Conservation (phyloP, 1,284 basidiomycete species). For the Phylloboletellus chloephorus region DNA sequence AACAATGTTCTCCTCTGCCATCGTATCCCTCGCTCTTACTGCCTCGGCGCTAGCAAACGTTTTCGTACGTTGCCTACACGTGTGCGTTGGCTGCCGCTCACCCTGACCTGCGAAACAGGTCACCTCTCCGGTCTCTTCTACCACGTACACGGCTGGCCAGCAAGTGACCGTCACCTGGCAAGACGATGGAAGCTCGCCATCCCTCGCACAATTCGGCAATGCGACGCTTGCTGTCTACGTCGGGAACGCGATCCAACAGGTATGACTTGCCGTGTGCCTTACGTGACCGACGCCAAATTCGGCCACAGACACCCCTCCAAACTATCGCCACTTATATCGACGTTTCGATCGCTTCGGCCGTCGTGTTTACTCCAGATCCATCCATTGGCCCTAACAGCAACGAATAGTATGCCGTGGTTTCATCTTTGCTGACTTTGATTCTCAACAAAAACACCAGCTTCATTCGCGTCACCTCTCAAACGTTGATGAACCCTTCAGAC, state of each 20-base stretch:
- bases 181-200: conserved; percentile 54
- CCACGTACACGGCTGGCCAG: conserved; percentile 56
- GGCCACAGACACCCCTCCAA: conserved; percentile 59
- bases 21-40: conserved; percentile 51
- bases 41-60: conserved; percentile 53
- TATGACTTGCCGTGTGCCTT: conserved; percentile 20
- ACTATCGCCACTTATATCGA: conserved; percentile 51
- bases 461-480: conserved; percentile 63
- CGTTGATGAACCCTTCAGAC: conserved; percentile 44
- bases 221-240: conserved; percentile 65
- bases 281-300: background rate
- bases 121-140: conserved; percentile 52
- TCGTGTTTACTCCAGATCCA: conserved; percentile 58
- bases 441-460: conserved; percentile 45
- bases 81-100: conserved; percentile 1
- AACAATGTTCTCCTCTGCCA: conserved; percentile 47
- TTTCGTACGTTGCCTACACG: conserved; percentile 43
- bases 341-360: conserved; percentile 48
- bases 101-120: conserved; percentile 37
- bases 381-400: conserved; percentile 54
- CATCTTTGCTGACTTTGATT: background rate
- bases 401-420: conserved; percentile 49
- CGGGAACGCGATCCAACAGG: conserved; percentile 59
- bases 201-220: conserved; percentile 54
- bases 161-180: conserved; percentile 60